Conservation (phyloP, 2,329 filamentous ascomycete genomes). For the Pestalotiopsis sp. region DNA sequence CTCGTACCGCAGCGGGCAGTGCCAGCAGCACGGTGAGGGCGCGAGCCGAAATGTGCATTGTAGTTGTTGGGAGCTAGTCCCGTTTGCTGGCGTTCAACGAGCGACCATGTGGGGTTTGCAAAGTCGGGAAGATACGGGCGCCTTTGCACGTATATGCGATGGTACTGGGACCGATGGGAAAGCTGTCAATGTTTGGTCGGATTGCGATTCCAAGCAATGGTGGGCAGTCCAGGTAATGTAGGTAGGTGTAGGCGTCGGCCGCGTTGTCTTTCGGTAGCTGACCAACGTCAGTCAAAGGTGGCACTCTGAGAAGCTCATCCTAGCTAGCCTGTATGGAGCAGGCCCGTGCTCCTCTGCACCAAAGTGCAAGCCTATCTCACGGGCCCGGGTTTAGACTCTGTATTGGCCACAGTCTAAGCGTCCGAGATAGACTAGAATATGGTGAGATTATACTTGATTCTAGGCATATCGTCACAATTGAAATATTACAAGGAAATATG, state of each 20-base stretch:
- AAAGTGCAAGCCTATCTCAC: not conserved
- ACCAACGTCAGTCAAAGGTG: not conserved
- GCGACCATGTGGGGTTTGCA: not conserved
- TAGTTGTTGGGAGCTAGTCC: conserved; percentile 4
- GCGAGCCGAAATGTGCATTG: conserved; percentile 28
- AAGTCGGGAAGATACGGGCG: not conserved
- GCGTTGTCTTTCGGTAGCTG: not conserved
- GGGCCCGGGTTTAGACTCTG: no score
- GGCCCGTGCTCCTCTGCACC: not conserved
- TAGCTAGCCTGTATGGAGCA: not conserved
- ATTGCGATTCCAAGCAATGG: not conserved
- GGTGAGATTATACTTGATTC: no score
- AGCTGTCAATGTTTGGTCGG: not conserved
- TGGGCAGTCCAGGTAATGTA: not conserved
- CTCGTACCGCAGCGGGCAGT: conserved; percentile 55
- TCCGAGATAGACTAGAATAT: no score
- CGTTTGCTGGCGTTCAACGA: not conserved
- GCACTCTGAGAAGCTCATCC: not conserved
- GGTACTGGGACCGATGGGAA: not conserved
- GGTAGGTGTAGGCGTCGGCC: not conserved
- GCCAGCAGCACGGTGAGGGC: conserved; percentile 36
- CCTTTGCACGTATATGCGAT: not conserved
- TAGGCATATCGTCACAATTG: no score
- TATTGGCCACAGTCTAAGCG: no score
- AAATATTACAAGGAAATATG: no score